Evolutionary conservation across 768 basidiomycete species (phyloP).

Genomic region (Inosperma sp.): DNA sequence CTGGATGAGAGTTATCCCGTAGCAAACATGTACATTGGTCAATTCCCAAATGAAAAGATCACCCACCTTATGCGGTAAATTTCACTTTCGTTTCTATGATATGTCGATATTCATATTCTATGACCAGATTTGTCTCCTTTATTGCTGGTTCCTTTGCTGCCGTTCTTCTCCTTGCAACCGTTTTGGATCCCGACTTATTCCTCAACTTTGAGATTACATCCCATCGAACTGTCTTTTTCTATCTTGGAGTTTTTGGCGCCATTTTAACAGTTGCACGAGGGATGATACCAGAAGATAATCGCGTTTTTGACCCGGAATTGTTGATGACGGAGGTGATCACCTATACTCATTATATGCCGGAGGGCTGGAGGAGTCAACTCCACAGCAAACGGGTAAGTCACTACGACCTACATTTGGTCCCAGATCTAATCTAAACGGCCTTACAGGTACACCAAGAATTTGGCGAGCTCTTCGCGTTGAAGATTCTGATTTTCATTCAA

Average conservation of each 20-base stretch:
- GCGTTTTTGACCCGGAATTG: slow-evolving; percentile 89
- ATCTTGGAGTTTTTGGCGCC: slow-evolving; percentile 82
- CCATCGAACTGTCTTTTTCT: slow-evolving; percentile 91
- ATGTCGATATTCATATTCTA: neutral
- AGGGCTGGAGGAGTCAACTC: slow-evolving; percentile 82
- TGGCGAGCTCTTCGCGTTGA: slow-evolving; percentile 90
- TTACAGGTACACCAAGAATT: slow-evolving; percentile 86
- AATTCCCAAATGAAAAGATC: slow-evolving; percentile 94
- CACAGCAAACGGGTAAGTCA: slow-evolving; percentile 78
- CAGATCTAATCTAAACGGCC: neutral
- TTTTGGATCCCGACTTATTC: slow-evolving; percentile 90
- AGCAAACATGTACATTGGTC: slow-evolving; percentile 93
- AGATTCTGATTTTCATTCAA: slow-evolving; percentile 78
- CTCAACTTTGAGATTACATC: slow-evolving; percentile 93
- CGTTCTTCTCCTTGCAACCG: slow-evolving; percentile 86
- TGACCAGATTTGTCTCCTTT: slow-evolving; percentile 85
- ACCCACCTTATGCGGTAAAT: slow-evolving; percentile 84
- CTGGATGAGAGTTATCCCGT: slow-evolving; percentile 85
- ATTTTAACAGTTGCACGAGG: slow-evolving; percentile 87
- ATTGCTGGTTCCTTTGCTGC: slow-evolving; percentile 95
- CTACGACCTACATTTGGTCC: neutral
- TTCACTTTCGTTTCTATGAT: neutral
- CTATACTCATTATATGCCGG: slow-evolving; percentile 95
- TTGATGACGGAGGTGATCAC: slow-evolving; percentile 89
- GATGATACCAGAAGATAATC: slow-evolving; percentile 93